A percentile compares a stretch with the other conserved stretches of the same genome.
Conservation (phyloP, 1,139 yeast genomes). For the Hyphopichia burtonii region DNA sequence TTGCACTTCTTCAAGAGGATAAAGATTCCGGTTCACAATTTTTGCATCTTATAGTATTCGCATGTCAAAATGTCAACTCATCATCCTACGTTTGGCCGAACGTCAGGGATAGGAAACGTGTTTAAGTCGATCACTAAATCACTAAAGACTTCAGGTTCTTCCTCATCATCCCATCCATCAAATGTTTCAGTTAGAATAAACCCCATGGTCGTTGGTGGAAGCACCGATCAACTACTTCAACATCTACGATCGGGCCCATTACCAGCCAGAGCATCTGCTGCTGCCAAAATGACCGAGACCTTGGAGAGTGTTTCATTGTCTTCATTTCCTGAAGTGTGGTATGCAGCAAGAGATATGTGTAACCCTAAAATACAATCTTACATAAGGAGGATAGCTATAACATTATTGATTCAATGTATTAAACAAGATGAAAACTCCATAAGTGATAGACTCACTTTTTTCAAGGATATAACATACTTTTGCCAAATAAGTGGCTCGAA, state of each 20-base stretch:
- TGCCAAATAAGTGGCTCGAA: slow-evolving; percentile 27
- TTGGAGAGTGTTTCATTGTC: slow-evolving; percentile 54
- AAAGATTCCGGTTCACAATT: no score
- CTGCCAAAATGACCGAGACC: slow-evolving; percentile 49
- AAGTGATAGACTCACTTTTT: slow-evolving; percentile 54
- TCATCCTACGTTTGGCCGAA: slow-evolving; percentile 32
- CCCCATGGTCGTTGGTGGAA: slow-evolving; percentile 66
- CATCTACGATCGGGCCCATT: slow-evolving; percentile 38
- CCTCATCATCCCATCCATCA: slow-evolving; percentile 17
- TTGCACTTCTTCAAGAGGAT: no score
- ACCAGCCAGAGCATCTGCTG: slow-evolving; percentile 45
- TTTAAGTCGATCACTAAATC: slow-evolving; percentile 57
- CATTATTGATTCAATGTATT: slow-evolving; percentile 57
- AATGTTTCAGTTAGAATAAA: slow-evolving; percentile 45
- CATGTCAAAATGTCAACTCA: slow-evolving; percentile 31
- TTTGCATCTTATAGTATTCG: not conserved
- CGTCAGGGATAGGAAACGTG: slow-evolving; percentile 45
- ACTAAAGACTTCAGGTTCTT: slow-evolving; percentile 33
- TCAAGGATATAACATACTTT: slow-evolving; percentile 54
- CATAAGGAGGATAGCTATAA: slow-evolving; percentile 54
- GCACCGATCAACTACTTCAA: slow-evolving; percentile 47
- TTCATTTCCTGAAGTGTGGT: slow-evolving; percentile 76
- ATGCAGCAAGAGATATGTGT: slow-evolving; percentile 59
- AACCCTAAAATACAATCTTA: slow-evolving; percentile 35
- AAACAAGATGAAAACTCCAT: slow-evolving; percentile 47